Conservation (phyloP, 139 green algal species). For the Eudorina sp. region DNA sequence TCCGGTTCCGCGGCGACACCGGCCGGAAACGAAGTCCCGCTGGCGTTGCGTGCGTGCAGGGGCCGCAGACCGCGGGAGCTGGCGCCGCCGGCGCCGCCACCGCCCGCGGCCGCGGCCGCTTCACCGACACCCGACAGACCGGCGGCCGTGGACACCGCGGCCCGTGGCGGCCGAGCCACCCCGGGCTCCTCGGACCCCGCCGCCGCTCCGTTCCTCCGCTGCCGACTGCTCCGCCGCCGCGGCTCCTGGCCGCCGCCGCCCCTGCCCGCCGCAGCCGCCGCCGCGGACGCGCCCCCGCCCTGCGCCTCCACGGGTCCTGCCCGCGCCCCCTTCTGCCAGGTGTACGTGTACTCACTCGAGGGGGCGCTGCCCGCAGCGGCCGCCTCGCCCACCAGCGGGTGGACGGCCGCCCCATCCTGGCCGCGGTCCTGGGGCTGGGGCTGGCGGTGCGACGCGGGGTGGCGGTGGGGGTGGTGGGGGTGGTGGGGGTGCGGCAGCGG, state of each 20-base stretch:
- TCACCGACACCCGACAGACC: not conserved
- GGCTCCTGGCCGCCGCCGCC: constrained; percentile 1
- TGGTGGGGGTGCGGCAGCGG: not conserved
- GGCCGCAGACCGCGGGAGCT: not conserved
- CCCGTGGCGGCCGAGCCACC: not conserved
- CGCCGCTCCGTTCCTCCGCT: not conserved
- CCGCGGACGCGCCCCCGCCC: not conserved
- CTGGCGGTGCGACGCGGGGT: not conserved
- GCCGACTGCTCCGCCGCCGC: not conserved
- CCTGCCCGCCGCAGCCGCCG: not conserved
- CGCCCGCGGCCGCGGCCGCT: not conserved
- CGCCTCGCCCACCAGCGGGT: not conserved
- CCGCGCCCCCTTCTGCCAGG: no score
- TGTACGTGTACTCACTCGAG: no score
- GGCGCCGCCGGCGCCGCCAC: not conserved
- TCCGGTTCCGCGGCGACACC: not conserved
- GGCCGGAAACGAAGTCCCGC: not conserved
- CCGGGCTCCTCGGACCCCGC: no score
- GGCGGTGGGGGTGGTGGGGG: not conserved
- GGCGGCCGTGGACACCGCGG: not conserved
- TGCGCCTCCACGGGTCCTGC: no score
- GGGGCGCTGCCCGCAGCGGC: no score
- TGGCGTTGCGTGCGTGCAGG: not conserved
- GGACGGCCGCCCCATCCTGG: not conserved
- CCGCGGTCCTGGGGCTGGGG: not conserved